Base-by-base conservation (phyloP, 2,329 filamentous ascomycete species). In the Septoria petroselini region DNA sequence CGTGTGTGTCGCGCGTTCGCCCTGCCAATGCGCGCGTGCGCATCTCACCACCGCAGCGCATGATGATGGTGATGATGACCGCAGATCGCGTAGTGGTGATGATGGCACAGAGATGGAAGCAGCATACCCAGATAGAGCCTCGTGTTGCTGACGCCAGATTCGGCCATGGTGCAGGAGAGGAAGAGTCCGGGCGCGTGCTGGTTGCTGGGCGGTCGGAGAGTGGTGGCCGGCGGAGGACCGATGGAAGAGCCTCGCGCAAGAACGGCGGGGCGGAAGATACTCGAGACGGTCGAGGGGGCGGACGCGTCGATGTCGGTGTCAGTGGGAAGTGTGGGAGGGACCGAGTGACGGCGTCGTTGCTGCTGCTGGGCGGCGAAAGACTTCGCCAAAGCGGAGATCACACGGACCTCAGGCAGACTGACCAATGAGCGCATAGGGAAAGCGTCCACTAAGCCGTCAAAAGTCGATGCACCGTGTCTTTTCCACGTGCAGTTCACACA, bases 61-160 rank as follows among this genome's bases (percentile, higher is more conserved):
- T n/a, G n/a, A n/a, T n/a, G n/a, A n/a, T n/a, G n/a, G n/a, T n/a
- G n/a, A n/a, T n/a, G n/a, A n/a, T n/a, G n/a, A 14, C 43, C 9
- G 48, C 41, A n/a, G 18, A 41, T 19, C 19, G 19, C 37, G 37
- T 31, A 29, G 46, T 38, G 30, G 37, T 40, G 43, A 9, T 27
- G 43, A n/a, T n/a, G n/a, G n/a, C n/a, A n/a, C n/a, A n/a, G n/a
- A 30, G 43, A 17, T 18, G 43, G 9, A 7, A n/a, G 33, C 14
- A 18, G 18, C 34, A 38, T 46, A 46, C 43, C 43, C 31, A 46
- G 78, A 77, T 97, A 98, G 63, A 97, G 87, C 76, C 93, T 84
- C 68, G 91, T 97, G 62, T 87, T 86, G 58, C 90, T 95, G 62
- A 96, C 91, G 25, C 43, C 43, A 46, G 43, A 46, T 76, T 95